Conservation (phyloP, 2,329 filamentous ascomycete genomes). For the Epichloe brachyelytri region DNA sequence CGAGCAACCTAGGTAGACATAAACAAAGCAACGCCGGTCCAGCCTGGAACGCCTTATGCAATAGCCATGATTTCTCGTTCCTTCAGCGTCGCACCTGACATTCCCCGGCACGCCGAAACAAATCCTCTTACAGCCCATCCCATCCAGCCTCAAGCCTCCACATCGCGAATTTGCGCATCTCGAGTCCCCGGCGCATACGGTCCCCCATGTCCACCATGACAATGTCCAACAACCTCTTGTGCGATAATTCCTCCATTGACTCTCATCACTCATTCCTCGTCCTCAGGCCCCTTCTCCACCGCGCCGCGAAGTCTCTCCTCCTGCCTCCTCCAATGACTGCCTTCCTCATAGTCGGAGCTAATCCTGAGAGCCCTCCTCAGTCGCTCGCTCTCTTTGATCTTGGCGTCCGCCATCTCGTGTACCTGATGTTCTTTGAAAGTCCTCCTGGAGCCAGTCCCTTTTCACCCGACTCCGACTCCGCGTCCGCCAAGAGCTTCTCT, state of each 20-base stretch:
- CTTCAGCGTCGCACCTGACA: neutral
- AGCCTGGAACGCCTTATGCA: neutral
- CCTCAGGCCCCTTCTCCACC: constrained; percentile 25
- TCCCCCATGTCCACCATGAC: neutral
- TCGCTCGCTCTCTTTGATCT: constrained; percentile 89
- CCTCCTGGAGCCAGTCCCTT: constrained; percentile 24
- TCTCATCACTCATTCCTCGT: neutral
- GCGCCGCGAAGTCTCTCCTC: constrained; percentile 50
- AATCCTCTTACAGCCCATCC: neutral
- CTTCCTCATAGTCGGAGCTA: constrained; percentile 72
- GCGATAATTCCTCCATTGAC: too few species aligned
- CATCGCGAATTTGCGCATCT: too few species aligned
- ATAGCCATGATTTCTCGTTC: neutral
- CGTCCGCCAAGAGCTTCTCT: constrained; percentile 26
- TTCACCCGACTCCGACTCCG: constrained; percentile 23
- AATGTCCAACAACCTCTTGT: too few species aligned
- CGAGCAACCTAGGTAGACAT: neutral
- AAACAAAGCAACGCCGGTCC: neutral
- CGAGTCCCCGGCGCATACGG: neutral
- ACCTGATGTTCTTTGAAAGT: constrained; percentile 85
- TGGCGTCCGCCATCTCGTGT: constrained; percentile 89
- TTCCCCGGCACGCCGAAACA: neutral
- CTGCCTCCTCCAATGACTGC: constrained; percentile 72
- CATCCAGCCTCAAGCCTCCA: too few species aligned
- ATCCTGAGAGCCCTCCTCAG: constrained; percentile 80